A percentile compares a stretch with the other conserved stretches of the same genome.
Evolutionary conservation across 805 yeast genomes (phyloP).

Genomic region (Metschnikowia continentalis): DNA sequence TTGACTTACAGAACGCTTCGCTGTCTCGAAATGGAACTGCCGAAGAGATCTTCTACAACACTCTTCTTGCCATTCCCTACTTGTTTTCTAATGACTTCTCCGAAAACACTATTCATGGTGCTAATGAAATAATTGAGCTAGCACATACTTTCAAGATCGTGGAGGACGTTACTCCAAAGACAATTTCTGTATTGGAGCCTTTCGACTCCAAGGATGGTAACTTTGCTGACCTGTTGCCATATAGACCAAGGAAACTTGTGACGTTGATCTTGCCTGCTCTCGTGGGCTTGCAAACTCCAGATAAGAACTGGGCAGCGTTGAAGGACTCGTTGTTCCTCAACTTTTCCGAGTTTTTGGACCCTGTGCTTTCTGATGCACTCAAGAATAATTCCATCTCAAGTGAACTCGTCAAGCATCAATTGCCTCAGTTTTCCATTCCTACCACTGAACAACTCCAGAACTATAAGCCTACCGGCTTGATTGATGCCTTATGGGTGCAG

Average conservation of each 20-base stretch:
- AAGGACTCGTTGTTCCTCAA: slow-evolving; percentile 29
- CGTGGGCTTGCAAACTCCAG: slow-evolving; percentile 27
- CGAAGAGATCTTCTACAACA: slow-evolving; percentile 62
- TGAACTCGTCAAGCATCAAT: slow-evolving; percentile 35
- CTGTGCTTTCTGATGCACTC: slow-evolving; percentile 31
- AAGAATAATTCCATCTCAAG: slow-evolving; percentile 34
- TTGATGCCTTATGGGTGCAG: slow-evolving; percentile 62
- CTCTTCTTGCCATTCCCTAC: slow-evolving; percentile 63
- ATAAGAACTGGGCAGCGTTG: slow-evolving; percentile 38
- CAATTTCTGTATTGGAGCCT: slow-evolving; percentile 30
- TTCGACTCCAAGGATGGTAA: slow-evolving; percentile 32
- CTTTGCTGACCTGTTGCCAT: slow-evolving; percentile 38
- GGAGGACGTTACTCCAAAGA: slow-evolving; percentile 16
- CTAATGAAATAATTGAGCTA: slow-evolving; percentile 43
- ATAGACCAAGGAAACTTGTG: slow-evolving; percentile 46
- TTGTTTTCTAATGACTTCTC: slow-evolving; percentile 43
- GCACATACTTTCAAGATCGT: slow-evolving; percentile 40
- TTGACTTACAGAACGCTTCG: slow-evolving; percentile 46
- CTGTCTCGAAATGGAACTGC: slow-evolving; percentile 52
- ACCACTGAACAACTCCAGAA: slow-evolving; percentile 15
- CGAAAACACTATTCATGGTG: slow-evolving; percentile 26
- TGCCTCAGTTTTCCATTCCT: slow-evolving; percentile 39
- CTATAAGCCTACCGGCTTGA: slow-evolving; percentile 26
- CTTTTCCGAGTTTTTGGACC: slow-evolving; percentile 29
- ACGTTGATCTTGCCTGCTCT: slow-evolving; percentile 51